Percentiles rank a stretch among this genome's conserved stretches.
Conservation (phyloP, 1,139 yeast species). For the Suhomyces guaymorum region DNA sequence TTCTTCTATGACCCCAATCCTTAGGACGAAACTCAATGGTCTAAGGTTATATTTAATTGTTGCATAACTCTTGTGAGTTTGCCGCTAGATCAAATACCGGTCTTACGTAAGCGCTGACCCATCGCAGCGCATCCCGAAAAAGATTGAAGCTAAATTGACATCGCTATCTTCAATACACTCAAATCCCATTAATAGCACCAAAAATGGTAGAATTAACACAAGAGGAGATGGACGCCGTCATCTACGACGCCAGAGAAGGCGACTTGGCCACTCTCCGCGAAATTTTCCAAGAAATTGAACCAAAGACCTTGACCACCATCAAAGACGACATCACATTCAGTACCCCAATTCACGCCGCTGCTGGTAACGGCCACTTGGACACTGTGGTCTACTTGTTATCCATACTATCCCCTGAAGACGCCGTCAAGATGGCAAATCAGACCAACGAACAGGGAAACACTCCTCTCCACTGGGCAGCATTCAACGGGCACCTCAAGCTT, state of each 20-base stretch:
- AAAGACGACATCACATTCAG: constrained; percentile 65
- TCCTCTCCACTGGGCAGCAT: constrained; percentile 93
- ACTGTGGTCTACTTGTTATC: constrained; percentile 62
- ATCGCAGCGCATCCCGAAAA: constrained; percentile 6
- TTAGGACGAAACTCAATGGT: too few relatives aligned
- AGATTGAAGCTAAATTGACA: not conserved
- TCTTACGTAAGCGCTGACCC: constrained; percentile 4
- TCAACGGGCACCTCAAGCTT: constrained; percentile 76
- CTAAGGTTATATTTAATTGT: too few relatives aligned
- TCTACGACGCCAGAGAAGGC: constrained; percentile 84
- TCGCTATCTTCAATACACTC: not conserved
- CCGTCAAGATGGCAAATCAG: constrained; percentile 49
- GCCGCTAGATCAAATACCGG: too few relatives aligned
- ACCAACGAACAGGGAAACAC: constrained; percentile 86
- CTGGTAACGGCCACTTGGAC: constrained; percentile 88
- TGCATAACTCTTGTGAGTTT: too few relatives aligned
- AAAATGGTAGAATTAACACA: constrained; percentile 40
- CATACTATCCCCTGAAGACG: constrained; percentile 46
- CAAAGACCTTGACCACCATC: constrained; percentile 48
- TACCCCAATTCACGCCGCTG: constrained; percentile 90
- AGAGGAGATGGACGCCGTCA: constrained; percentile 80
- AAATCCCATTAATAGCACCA: not conserved
- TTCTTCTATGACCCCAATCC: too few relatives aligned
- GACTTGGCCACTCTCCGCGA: constrained; percentile 73
- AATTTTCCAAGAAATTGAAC: constrained; percentile 64